Base-by-base conservation (phyloP, 805 yeast genomes). In the Ogataea henricii region DNA sequence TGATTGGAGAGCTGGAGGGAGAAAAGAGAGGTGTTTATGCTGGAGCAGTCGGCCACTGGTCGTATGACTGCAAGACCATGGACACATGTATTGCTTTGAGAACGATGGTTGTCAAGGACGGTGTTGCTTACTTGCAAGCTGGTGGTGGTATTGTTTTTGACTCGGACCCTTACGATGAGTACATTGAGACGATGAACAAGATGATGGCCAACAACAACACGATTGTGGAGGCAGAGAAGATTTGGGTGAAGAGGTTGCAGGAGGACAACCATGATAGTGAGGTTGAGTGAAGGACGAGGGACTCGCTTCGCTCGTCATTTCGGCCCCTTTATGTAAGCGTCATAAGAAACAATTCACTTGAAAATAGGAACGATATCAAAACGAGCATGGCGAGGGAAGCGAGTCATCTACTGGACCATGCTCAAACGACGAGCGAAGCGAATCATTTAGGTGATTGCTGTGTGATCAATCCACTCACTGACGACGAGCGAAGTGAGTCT, bases 71-170 rank as follows among this genome's bases (percentile, higher is more conserved):
- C n/a, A 82, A 80, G 58, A 79, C 89, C 23, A 92, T 94, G 98
- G 96, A 94, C 64, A 94, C 98, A 1, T 94, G 99, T 70, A 94
- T 94, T 65, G 99, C 99, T 0, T 74, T 94, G 59, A 81, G 99
- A 70, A 94, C 99, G 0, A 92, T 94, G 99, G 90, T 94, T 38
- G 85, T 80, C 64, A 94, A 94, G 64, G 89, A 92, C 57, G 92
- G 91, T 21, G 74, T 80, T 44, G 97, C 97, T 0, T 92, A 90
- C 61, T 74, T 94, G 58, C 99, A 94, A 74, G 98, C 99, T 2
- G 99, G 99, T 55, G 99, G 99, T 47, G 99, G 99, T 50, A 94
- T 94, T 65, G 99, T 94, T 20, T 85, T 75, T 65, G 99, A 94
- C 66, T 86, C 96, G 54, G 97, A 94, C 66, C 96, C 95, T 47